These are phyloP conservation scores for Mortierella sp. DNA, from an alignment of 371 early-diverging fungal species.

Conservation along the genomic window DNA sequence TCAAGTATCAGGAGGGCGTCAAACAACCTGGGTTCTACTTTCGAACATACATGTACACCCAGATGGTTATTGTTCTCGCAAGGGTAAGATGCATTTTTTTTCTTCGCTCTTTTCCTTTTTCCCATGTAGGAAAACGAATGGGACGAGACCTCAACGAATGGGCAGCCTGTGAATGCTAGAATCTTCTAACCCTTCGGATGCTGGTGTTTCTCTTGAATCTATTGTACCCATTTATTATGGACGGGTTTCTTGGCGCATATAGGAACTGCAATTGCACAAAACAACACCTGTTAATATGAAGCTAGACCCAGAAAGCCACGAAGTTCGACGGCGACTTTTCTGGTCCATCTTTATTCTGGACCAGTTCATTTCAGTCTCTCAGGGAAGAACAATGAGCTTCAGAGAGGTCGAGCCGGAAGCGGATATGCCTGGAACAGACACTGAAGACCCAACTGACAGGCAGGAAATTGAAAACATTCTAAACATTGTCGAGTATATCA, in stretches of 20 bases:
- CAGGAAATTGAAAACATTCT: slow-evolving; percentile 47
- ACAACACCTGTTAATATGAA: slow-evolving; percentile 44
- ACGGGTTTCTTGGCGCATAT: neutral
- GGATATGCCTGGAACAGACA: slow-evolving; percentile 36
- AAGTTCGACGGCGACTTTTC: slow-evolving; percentile 47
- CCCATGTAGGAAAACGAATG: neutral
- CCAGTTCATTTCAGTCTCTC: slow-evolving; percentile 48
- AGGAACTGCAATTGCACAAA: slow-evolving; percentile 52
- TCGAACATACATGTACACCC: slow-evolving; percentile 53
- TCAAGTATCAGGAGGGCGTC: slow-evolving; percentile 51
- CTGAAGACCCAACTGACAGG: slow-evolving; percentile 36
- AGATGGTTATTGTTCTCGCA: slow-evolving; percentile 58
- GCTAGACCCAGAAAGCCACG: slow-evolving; percentile 47
- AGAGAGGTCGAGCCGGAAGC: slow-evolving; percentile 51
- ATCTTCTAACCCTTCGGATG: no score
- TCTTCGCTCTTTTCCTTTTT: neutral
- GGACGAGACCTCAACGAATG: no score
- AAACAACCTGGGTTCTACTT: slow-evolving; percentile 55
- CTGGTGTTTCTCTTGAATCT: no score
- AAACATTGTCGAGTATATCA: slow-evolving; percentile 46
- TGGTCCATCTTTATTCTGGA: slow-evolving; percentile 46
- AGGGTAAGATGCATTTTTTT: slow-evolving; percentile 55
- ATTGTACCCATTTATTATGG: no score
- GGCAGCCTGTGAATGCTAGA: no score
- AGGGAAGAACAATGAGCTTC: slow-evolving; percentile 47